Percentiles rank a stretch among this genome's conserved stretches.
These are phyloP conservation scores for Ilyonectria destructans DNA, from an alignment of 2,329 filamentous ascomycete species.

Conservation along the genomic window DNA sequence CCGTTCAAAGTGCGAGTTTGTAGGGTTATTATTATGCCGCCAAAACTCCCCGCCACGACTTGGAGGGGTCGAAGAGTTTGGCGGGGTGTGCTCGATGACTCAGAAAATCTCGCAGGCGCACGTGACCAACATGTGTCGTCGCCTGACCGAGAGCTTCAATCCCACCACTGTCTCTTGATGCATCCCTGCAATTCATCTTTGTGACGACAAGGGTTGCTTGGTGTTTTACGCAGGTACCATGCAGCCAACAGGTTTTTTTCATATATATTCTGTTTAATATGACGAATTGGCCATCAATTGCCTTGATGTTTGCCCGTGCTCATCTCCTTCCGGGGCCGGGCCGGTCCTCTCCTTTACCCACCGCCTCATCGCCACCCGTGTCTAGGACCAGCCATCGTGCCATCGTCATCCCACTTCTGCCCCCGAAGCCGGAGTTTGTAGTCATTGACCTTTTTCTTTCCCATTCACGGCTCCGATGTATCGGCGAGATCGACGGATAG, in stretches of 20 bases:
- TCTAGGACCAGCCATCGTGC: conserved; percentile 22
- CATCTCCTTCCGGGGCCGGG: conserved; percentile 11
- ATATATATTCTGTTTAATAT: neutral
- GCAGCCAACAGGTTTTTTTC: neutral
- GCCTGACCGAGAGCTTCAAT: conserved; percentile 11
- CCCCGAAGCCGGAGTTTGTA: conserved; percentile 40
- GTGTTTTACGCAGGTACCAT: neutral
- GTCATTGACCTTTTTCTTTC: conserved; percentile 3
- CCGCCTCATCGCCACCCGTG: conserved; percentile 16
- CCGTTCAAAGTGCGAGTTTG: conserved; percentile 33
- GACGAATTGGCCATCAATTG: conserved; percentile 1
- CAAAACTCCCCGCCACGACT: conserved; percentile 38
- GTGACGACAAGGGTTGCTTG: neutral
- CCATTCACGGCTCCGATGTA: neutral
- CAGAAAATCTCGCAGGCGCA: conserved; percentile 34
- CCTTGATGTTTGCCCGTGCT: neutral
- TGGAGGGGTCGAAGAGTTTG: conserved; percentile 49
- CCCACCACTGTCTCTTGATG: conserved; percentile 20
- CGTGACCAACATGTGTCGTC: conserved; percentile 34
- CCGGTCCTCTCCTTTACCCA: conserved; percentile 9
- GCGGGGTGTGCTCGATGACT: conserved; percentile 48
- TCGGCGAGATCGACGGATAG: conserved; percentile 16
- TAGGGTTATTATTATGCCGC: conserved; percentile 38
- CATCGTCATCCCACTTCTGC: conserved; percentile 41
- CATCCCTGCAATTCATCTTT: neutral